phyloP scores from a whole-genome alignment of 768 basidiomycete species.

The Tricholoma sp. region DNA sequence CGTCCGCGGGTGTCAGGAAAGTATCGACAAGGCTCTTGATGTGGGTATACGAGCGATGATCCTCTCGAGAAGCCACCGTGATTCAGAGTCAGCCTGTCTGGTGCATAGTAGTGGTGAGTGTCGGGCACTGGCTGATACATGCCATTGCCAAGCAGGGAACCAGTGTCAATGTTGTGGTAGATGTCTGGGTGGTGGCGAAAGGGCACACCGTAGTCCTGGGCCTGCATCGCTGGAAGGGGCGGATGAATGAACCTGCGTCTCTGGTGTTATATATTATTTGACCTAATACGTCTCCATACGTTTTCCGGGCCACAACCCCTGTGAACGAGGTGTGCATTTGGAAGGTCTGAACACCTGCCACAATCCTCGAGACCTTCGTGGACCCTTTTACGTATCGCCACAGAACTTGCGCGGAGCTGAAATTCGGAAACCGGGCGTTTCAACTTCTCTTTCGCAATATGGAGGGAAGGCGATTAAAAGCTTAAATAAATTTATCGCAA shows the following conservation, averaged over 20 bases:
- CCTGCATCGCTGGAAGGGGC: slow-evolving; percentile 36
- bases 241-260: slow-evolving; percentile 26
- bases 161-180: slow-evolving; percentile 18
- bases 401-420: slow-evolving; percentile 34
- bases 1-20: slow-evolving; percentile 35
- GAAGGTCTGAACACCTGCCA: slow-evolving; percentile 41
- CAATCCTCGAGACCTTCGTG: slow-evolving; percentile 35
- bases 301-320: slow-evolving; percentile 18
- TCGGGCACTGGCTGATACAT: slow-evolving; percentile 15
- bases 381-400: slow-evolving; percentile 34
- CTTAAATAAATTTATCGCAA: slow-evolving; percentile 3
- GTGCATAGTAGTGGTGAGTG: slow-evolving; percentile 20
- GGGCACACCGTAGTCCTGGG: slow-evolving; percentile 27
- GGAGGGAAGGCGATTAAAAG: slow-evolving; percentile 15
- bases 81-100: slow-evolving; percentile 28
- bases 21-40: slow-evolving; percentile 37
- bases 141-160: slow-evolving; percentile 8
- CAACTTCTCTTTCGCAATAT: slow-evolving; percentile 28
- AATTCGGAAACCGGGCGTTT: slow-evolving; percentile 25
- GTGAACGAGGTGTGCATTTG: slow-evolving; percentile 39
- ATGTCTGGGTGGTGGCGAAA: slow-evolving; percentile 22
- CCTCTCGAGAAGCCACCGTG: slow-evolving; percentile 43
- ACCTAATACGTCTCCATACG: slow-evolving; percentile 38
- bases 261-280: slow-evolving; percentile 44
- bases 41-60: slow-evolving; percentile 42